A percentile compares a stretch with the other conserved stretches of the same genome.
Evolutionary conservation across 2,329 filamentous ascomycete species (phyloP).

Genomic region (Phialocephala subalpina): DNA sequence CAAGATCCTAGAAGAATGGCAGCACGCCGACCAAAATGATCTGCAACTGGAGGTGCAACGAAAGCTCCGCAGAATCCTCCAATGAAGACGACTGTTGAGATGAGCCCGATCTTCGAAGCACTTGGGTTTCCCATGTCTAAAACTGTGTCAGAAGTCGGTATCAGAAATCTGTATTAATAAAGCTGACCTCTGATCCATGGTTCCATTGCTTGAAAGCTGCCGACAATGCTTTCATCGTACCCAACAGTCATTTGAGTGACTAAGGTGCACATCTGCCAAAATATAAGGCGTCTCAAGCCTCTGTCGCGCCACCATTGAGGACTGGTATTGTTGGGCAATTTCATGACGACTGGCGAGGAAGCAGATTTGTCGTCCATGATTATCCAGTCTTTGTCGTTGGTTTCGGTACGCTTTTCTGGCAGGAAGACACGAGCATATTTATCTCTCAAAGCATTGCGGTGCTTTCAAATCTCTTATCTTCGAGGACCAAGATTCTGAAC

Average conservation of each 20-base stretch:
- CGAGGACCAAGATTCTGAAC: too few relatives aligned
- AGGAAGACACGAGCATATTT: too few relatives aligned
- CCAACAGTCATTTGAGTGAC: constrained; percentile 27
- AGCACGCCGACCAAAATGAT: constrained; percentile 19
- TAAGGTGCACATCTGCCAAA: constrained; percentile 21
- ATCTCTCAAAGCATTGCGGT: too few relatives aligned
- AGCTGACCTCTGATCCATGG: constrained; percentile 20
- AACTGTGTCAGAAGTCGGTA: neutral
- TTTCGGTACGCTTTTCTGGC: too few relatives aligned
- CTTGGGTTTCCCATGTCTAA: constrained; percentile 18
- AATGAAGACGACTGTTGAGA: constrained; percentile 27
- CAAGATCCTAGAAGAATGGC: neutral
- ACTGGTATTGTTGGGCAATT: constrained; percentile 25
- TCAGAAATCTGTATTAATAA: neutral
- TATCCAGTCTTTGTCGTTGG: too few relatives aligned
- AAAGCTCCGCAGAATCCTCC: constrained; percentile 26
- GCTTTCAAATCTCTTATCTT: too few relatives aligned
- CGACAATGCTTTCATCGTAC: constrained; percentile 26
- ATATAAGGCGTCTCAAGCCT: constrained; percentile 21
- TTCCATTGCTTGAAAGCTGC: constrained; percentile 29
- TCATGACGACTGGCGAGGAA: too few relatives aligned
- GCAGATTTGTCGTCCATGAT: too few relatives aligned
- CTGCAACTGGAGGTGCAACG: constrained; percentile 21
- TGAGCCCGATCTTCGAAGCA: constrained; percentile 27
- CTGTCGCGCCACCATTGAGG: constrained; percentile 25